Conservation (phyloP, 23 red algal genomes). For the Porphyridium purpureum region DNA sequence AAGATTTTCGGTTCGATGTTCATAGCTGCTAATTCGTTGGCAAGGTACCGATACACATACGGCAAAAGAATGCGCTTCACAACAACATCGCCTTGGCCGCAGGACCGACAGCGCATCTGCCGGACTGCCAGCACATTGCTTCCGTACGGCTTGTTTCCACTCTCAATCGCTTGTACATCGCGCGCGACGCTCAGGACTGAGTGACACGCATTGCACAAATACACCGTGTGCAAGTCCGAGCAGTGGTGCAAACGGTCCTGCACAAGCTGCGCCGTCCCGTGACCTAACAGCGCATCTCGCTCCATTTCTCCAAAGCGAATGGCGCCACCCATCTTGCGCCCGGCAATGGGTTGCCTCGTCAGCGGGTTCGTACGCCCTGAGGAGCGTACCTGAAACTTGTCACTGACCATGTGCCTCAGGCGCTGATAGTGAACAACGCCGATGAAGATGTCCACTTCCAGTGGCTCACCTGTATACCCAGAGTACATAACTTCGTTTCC, state of each 20-base stretch:
- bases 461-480: slow-evolving; percentile 88
- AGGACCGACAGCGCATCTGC: slow-evolving; percentile 2
- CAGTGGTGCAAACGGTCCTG: slow-evolving; percentile 61
- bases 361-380: slow-evolving; percentile 54
- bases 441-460: slow-evolving; percentile 77
- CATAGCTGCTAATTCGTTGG: slow-evolving; percentile 84
- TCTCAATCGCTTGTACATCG: neutral
- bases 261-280: slow-evolving; percentile 71
- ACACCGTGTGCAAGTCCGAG: slow-evolving; percentile 60
- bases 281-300: slow-evolving; percentile 67
- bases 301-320: slow-evolving; percentile 99
- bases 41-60: slow-evolving; percentile 85
- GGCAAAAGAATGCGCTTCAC: slow-evolving; percentile 50
- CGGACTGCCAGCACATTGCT: too few species aligned
- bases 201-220: slow-evolving; percentile 51
- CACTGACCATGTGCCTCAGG: slow-evolving; percentile 80
- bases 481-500: slow-evolving; percentile 59
- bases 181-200: slow-evolving; percentile 20
- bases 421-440: slow-evolving; percentile 88
- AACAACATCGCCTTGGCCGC: neutral
- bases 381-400: slow-evolving; percentile 95
- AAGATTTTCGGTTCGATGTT: too few species aligned
- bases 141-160: too few species aligned
- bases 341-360: slow-evolving; percentile 74
- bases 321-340: slow-evolving; percentile 68